These are phyloP conservation scores for Ustilago shanxiensis DNA, from an alignment of 1,284 basidiomycete species.

Conservation along the genomic window DNA sequence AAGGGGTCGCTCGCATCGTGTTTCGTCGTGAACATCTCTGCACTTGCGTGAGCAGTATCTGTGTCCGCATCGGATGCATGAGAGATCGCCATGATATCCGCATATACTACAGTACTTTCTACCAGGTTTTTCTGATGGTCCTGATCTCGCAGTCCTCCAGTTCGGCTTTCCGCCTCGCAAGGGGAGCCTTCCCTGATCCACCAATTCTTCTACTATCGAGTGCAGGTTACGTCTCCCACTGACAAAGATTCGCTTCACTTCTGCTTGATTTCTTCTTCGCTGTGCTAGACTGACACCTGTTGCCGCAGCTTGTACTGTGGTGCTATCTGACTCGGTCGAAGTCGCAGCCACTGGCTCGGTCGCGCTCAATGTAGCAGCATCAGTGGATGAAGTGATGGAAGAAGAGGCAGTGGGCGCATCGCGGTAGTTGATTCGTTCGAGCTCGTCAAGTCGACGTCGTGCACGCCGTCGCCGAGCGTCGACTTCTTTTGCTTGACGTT, in stretches of 20 bases:
- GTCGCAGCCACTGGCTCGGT: not conserved
- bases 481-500: slow-evolving; percentile 40
- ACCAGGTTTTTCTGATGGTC: slow-evolving; percentile 18
- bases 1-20: slow-evolving; percentile 39
- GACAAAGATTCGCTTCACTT: slow-evolving; percentile 37
- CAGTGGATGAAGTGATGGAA: slow-evolving; percentile 7
- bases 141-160: slow-evolving; percentile 29
- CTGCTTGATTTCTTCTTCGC: slow-evolving; percentile 33
- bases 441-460: slow-evolving; percentile 43
- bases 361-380: not conserved
- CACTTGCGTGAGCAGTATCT: slow-evolving; percentile 39
- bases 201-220: slow-evolving; percentile 35
- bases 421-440: slow-evolving; percentile 48
- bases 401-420: slow-evolving; percentile 26
- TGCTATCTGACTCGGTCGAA: slow-evolving; percentile 3
- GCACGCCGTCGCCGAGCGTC: slow-evolving; percentile 41
- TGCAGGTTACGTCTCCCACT: slow-evolving; percentile 31
- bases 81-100: slow-evolving; percentile 41
- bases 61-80: slow-evolving; percentile 40
- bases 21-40: slow-evolving; percentile 45
- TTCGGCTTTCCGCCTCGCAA: slow-evolving; percentile 15
- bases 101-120: slow-evolving; percentile 48
- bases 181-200: slow-evolving; percentile 40
- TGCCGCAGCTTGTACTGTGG: not conserved
- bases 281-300: slow-evolving; percentile 30